A percentile compares a stretch with the other conserved stretches of the same genome.
Evolutionary conservation across 2,329 filamentous ascomycete genomes (phyloP).

Genomic region (Phialophora expanda): DNA sequence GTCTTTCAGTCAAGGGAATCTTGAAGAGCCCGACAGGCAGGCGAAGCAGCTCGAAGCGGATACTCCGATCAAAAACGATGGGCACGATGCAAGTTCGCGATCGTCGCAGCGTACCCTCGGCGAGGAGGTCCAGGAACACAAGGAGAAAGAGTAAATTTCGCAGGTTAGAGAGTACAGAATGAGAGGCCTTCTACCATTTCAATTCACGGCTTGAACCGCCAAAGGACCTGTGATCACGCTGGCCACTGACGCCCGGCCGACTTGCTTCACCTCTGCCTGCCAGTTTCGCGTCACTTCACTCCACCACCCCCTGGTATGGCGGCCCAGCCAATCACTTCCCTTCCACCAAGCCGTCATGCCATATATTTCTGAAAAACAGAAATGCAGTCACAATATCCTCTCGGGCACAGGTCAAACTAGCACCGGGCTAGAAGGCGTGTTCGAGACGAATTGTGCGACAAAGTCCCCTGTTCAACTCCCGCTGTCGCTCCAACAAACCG

Average conservation of each 20-base stretch:
- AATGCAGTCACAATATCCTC: neutral
- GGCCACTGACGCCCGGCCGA: neutral
- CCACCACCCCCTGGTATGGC: neutral
- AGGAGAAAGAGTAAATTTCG: conserved; percentile 9
- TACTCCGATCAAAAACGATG: conserved; percentile 2
- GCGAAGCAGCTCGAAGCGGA: conserved; percentile 13
- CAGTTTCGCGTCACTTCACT: neutral
- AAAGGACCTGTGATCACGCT: neutral
- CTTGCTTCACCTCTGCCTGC: neutral
- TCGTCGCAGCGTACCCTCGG: conserved; percentile 28
- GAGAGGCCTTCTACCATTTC: neutral
- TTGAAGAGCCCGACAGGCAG: conserved; percentile 6
- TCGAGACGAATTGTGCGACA: neutral
- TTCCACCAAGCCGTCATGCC: neutral
- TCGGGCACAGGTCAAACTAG: neutral
- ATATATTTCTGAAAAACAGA: neutral
- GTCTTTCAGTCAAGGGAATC: conserved; percentile 2
- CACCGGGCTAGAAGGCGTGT: neutral
- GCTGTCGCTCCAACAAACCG: neutral
- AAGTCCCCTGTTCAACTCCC: neutral
- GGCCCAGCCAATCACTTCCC: neutral
- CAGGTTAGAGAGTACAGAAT: neutral
- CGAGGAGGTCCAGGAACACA: conserved; percentile 18
- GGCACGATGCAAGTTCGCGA: conserved; percentile 12
- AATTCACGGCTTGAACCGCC: neutral